Evolutionary conservation across 2,329 filamentous ascomycete species (phyloP).

Genomic region (Hypoxylon sp.): DNA sequence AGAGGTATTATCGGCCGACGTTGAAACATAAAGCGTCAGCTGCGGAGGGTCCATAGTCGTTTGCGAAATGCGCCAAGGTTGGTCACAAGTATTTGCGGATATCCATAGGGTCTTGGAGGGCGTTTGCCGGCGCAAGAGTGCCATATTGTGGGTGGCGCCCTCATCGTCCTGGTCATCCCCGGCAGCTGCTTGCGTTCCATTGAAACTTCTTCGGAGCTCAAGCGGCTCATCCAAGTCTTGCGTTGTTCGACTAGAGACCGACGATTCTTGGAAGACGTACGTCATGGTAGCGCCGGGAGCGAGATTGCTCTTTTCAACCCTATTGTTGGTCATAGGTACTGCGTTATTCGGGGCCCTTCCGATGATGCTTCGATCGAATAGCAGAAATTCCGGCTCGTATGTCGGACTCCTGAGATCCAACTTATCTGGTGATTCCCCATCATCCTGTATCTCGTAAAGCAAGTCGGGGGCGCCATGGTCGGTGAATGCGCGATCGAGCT

Average conservation of each 20-base stretch:
- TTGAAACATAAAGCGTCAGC: slow-evolving; percentile 82
- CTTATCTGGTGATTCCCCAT: slow-evolving; percentile 37
- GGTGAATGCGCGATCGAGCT: slow-evolving; percentile 53
- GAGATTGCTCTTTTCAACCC: slow-evolving; percentile 69
- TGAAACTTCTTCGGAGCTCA: slow-evolving; percentile 47
- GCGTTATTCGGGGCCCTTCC: slow-evolving; percentile 69
- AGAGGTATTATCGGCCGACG: slow-evolving; percentile 69
- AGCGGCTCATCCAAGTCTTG: slow-evolving; percentile 35
- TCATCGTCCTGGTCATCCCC: slow-evolving; percentile 40
- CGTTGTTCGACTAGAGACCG: slow-evolving; percentile 60
- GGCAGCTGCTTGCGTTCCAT: slow-evolving; percentile 35
- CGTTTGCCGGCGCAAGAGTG: slow-evolving; percentile 46
- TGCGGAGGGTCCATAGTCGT: slow-evolving; percentile 71
- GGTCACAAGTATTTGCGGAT: slow-evolving; percentile 86
- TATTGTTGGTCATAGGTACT: slow-evolving; percentile 73
- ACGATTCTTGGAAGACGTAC: slow-evolving; percentile 72
- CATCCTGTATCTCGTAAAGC: slow-evolving; percentile 40
- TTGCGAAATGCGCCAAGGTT: slow-evolving; percentile 71
- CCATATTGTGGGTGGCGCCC: slow-evolving; percentile 32
- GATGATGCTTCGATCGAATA: slow-evolving; percentile 72
- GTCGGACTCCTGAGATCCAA: slow-evolving; percentile 45
- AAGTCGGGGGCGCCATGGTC: slow-evolving; percentile 39
- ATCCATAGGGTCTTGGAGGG: slow-evolving; percentile 74
- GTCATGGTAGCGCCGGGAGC: slow-evolving; percentile 70
- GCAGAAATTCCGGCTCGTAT: slow-evolving; percentile 72